Percentiles rank a stretch among this genome's conserved stretches.
Conservation (phyloP, 148 eudicot genomes). For the Suaeda aralocaspica region DNA sequence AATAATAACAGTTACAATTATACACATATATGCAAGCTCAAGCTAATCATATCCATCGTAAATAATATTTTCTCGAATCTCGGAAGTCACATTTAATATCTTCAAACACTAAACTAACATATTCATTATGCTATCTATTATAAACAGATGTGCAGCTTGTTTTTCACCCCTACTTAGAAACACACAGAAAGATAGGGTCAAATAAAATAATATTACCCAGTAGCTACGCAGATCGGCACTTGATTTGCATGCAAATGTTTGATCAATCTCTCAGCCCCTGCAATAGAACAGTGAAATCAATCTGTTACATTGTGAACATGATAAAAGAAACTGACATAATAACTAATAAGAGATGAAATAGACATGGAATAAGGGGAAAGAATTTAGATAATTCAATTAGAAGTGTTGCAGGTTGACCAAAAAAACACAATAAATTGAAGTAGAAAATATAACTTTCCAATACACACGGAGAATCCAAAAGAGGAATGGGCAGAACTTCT, state of each 20-base stretch:
- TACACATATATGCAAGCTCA: not conserved
- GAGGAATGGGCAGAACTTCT: not conserved
- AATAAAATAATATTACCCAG: slow-evolving; percentile 50
- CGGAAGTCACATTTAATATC: not conserved
- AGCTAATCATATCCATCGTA: not conserved
- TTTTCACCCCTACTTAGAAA: not conserved
- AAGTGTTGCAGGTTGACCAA: not conserved
- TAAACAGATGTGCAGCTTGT: not conserved
- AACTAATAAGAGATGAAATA: not conserved
- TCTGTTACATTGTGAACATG: not conserved
- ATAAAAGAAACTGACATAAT: not conserved
- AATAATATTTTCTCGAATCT: not conserved
- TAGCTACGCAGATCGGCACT: slow-evolving; percentile 82
- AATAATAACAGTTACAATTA: not conserved
- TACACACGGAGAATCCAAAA: not conserved
- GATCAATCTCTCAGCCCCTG: slow-evolving; percentile 75
- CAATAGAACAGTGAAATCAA: slow-evolving; percentile 12
- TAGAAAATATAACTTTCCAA: not conserved
- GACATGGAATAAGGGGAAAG: slow-evolving; percentile 1
- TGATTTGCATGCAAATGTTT: slow-evolving; percentile 70
- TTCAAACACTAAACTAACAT: not conserved
- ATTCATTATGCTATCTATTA: not conserved
- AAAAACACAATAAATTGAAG: not conserved
- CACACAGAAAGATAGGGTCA: not conserved
- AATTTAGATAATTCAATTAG: not conserved